A percentile compares a stretch with the other conserved stretches of the same genome.
Evolutionary conservation across 2,329 filamentous ascomycete genomes (phyloP).

Genomic region (Sphaerulina vaccinii): DNA sequence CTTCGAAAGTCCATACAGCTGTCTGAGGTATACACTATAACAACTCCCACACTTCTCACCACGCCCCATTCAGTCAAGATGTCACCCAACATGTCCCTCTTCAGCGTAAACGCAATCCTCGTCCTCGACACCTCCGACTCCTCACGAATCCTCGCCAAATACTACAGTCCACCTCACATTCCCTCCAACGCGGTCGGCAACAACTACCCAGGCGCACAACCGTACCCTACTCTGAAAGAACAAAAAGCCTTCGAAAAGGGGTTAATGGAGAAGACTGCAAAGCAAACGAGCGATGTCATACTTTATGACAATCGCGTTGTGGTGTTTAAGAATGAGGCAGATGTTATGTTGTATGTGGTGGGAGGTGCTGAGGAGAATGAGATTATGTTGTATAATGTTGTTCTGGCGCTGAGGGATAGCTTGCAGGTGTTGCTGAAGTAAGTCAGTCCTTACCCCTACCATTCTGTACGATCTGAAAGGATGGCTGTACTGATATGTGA

Average conservation of each 20-base stretch:
- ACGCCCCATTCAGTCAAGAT: conserved; percentile 37
- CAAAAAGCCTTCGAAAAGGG: conserved; percentile 98
- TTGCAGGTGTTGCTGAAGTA: conserved; percentile 91
- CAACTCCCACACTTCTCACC: too few relatives aligned
- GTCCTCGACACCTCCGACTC: conserved; percentile 73
- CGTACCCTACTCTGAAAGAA: conserved; percentile 85
- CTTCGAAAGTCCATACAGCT: too few relatives aligned
- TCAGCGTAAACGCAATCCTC: conserved; percentile 54
- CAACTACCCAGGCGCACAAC: conserved; percentile 65
- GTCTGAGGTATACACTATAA: too few relatives aligned
- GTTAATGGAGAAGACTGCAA: conserved; percentile 89
- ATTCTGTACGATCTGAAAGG: not conserved
- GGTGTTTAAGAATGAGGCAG: conserved; percentile 96
- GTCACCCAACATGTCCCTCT: conserved; percentile 55
- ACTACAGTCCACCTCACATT: conserved; percentile 72
- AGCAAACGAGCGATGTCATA: conserved; percentile 93
- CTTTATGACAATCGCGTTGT: conserved; percentile 96
- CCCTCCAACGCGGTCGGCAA: conserved; percentile 53
- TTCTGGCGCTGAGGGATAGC: conserved; percentile 85
- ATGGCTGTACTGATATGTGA: conserved; percentile 15
- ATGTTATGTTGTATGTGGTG: conserved; percentile 94
- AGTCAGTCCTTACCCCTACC: conserved; percentile 37
- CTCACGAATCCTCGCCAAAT: conserved; percentile 89
- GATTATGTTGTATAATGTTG: conserved; percentile 87
- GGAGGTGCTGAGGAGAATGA: conserved; percentile 93